Evolutionary conservation across 257 asterid genomes (phyloP), one percentile per base, ranked within the genome.

Genomic region (Forsythia viridissima): DNA sequence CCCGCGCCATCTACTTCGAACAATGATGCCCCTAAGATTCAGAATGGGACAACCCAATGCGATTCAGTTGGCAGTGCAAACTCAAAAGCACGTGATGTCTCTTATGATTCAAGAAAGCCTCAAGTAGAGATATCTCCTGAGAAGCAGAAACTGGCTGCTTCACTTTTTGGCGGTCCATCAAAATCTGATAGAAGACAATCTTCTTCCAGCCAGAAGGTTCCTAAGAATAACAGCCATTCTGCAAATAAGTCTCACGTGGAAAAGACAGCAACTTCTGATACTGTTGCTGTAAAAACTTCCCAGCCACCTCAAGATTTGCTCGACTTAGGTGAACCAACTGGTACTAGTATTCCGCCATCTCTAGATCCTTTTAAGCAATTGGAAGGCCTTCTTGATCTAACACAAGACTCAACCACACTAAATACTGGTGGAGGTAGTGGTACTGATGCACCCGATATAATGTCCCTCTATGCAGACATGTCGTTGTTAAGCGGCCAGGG

Each of bases 91-190:
- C 89, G 82, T 3, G 89, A 84, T 12, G 72, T 70, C 1, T 84
- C 94, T 70, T 88, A 89, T 81, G 94, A 87, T 77, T 80, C 93
- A 44, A 89, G 86, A 80, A 89, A 83, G 82, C 91, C 82, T 79
- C 89, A 85, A 75, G 82, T 79, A 4, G 99, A 93, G 76, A 81
- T 93, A 73, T 72, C 92, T 40, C 92, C 97, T 0, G 97, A 93
- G 76, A 95, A 91, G 90, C 97, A 93, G 76, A 93, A 90, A 77
- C 87, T 95, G 72, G 99, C 98, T 6, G 99, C 97, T 76, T 95
- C 97, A 30, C 93, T 95, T 70, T 95, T 95, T 48, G 99, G 99
- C 38, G 92, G 87, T 43, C n/a, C 75, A 36, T 80, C 91, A 51
- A 92, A 88, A 83, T 40, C 92, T 20, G 91, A 88, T 73, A 85